Evolutionary conservation across 441 rosid species (phyloP).

Genomic region (Jatropha multifida): DNA sequence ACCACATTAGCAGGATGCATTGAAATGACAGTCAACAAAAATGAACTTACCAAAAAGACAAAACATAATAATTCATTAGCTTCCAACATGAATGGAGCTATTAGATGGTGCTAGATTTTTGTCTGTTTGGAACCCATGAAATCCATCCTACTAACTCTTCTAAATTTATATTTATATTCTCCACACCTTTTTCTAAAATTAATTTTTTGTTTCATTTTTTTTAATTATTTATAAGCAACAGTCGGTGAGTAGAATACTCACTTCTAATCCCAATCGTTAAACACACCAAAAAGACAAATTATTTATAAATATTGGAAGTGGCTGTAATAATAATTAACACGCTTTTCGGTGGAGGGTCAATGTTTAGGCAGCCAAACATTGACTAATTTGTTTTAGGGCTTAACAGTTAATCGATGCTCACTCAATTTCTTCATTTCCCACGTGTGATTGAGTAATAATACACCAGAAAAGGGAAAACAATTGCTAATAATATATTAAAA

Average conservation of each 20-base stretch:
- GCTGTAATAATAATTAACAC: not conserved
- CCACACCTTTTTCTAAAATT: not conserved
- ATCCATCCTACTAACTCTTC: not conserved
- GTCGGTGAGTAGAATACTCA: conserved; percentile 8
- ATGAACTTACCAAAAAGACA: too few species aligned
- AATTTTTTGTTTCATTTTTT: not conserved
- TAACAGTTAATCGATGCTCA: not conserved
- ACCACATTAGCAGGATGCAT: too few species aligned
- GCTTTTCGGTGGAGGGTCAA: conserved; percentile 27
- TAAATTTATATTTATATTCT: too few species aligned
- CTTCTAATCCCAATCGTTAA: not conserved
- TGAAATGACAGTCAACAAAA: too few species aligned
- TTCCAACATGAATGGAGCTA: not conserved
- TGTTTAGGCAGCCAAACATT: conserved; percentile 29
- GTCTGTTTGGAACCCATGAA: not conserved
- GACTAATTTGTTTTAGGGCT: conserved; percentile 2
- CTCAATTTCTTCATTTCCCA: not conserved
- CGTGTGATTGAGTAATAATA: not conserved
- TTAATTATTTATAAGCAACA: not conserved
- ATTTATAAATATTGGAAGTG: not conserved
- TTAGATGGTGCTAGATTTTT: not conserved
- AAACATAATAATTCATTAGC: too few species aligned
- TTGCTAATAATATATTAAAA: too few species aligned
- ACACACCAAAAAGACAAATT: not conserved
- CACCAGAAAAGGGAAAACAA: too few species aligned